Conservation (phyloP, 805 yeast genomes). For the Candida tammaniensis region DNA sequence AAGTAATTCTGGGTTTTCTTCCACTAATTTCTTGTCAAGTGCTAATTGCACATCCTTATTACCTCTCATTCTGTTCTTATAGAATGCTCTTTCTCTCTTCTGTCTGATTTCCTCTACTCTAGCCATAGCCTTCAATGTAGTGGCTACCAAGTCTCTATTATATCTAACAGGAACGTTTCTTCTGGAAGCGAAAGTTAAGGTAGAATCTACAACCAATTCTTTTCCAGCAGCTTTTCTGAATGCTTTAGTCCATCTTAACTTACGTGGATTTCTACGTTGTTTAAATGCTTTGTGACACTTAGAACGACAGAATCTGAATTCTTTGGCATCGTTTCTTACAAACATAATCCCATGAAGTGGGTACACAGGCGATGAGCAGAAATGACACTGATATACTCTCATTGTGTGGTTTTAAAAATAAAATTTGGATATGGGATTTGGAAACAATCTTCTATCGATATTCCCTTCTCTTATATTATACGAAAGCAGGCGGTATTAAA, state of each 20-base stretch:
- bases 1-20: conserved; percentile 82
- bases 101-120: conserved; percentile 94
- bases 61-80: conserved; percentile 98
- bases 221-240: conserved; percentile 99
- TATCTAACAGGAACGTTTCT: conserved; percentile 98
- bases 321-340: conserved; percentile 97
- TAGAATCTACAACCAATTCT: conserved; percentile 95
- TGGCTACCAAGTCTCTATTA: conserved; percentile 92
- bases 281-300: conserved; percentile 97
- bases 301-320: conserved; percentile 94
- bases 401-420: too few relatives aligned
- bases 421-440: too few relatives aligned
- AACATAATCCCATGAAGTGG: conserved; percentile 86
- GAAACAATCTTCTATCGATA: too few relatives aligned
- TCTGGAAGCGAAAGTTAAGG: conserved; percentile 93
- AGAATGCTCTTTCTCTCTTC: conserved; percentile 97
- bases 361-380: conserved; percentile 95
- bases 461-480: neutral
- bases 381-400: conserved; percentile 92
- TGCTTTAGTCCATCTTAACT: conserved; percentile 97
- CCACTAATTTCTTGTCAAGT: conserved; percentile 85
- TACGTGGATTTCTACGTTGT: conserved; percentile 97
- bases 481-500: neutral
- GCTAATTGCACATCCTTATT: conserved; percentile 85
- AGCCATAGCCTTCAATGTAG: conserved; percentile 92